These are phyloP conservation scores for Didymosphaeria variabile DNA, from an alignment of 2,329 filamentous ascomycete genomes.

Conservation along the genomic window DNA sequence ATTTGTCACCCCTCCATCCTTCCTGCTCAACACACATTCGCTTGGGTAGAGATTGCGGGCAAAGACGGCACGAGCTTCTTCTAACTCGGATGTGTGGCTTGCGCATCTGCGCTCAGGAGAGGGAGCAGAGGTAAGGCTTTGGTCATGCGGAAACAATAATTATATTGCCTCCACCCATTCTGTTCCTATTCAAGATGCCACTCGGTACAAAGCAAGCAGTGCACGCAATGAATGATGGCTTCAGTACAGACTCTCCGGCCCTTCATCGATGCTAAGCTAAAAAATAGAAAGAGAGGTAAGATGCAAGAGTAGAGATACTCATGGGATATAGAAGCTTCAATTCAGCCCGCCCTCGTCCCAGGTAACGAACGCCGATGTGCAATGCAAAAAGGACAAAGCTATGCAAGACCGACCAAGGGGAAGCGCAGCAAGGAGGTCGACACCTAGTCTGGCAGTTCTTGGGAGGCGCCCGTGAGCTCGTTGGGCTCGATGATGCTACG, in stretches of 20 bases:
- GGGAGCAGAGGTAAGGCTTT: too few relatives aligned
- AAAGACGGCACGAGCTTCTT: too few relatives aligned
- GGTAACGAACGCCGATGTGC: constrained; percentile 41
- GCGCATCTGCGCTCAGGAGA: too few relatives aligned
- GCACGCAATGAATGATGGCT: too few relatives aligned
- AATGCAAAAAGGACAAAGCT: constrained; percentile 36
- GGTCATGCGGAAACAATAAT: too few relatives aligned
- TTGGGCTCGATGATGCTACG: constrained; percentile 46
- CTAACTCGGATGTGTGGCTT: too few relatives aligned
- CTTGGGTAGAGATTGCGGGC: too few relatives aligned
- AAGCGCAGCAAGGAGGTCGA: constrained; percentile 6
- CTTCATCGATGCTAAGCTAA: neutral
- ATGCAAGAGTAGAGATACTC: neutral
- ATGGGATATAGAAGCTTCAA: constrained; percentile 7
- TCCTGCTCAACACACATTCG: too few relatives aligned
- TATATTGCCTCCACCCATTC: too few relatives aligned
- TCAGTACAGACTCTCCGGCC: neutral
- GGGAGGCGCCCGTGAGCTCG: constrained; percentile 42
- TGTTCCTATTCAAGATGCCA: too few relatives aligned
- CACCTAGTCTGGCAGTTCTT: constrained; percentile 41
- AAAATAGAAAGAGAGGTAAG: neutral
- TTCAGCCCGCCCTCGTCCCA: neutral
- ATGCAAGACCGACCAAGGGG: constrained; percentile 12
- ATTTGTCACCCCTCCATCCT: too few relatives aligned
- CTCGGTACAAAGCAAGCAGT: too few relatives aligned